Evolutionary conservation across 306 rosid genomes (phyloP).

Genomic region (Abrus pulchellus): DNA sequence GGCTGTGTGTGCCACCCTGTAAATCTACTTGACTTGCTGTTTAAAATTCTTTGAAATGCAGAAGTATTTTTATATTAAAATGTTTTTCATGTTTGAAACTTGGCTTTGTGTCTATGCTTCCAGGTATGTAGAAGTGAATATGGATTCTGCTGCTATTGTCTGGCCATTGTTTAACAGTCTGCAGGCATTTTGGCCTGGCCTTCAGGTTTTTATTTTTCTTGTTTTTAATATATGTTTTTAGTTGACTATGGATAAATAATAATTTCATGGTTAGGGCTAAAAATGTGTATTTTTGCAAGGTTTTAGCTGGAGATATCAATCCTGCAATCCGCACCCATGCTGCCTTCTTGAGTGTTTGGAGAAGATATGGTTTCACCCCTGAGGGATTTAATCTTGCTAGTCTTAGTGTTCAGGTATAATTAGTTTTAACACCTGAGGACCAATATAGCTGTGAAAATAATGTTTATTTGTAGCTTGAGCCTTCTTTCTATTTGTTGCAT

Average conservation of each 20-base stretch:
- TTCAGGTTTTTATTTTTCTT: constrained; percentile 73
- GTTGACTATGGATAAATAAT: constrained; percentile 41
- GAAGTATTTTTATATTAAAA: constrained; percentile 22
- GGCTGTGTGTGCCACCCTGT: constrained; percentile 53
- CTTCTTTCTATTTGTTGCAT: constrained; percentile 36
- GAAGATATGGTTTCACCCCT: constrained; percentile 94
- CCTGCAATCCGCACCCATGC: constrained; percentile 96
- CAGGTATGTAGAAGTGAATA: constrained; percentile 98
- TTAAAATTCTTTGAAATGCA: constrained; percentile 36
- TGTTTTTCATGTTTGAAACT: constrained; percentile 43
- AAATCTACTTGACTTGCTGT: constrained; percentile 43
- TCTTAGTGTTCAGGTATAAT: constrained; percentile 89
- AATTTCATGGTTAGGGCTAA: constrained; percentile 38
- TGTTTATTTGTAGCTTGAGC: constrained; percentile 20
- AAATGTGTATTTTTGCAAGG: constrained; percentile 65
- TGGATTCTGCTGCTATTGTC: constrained; percentile 96
- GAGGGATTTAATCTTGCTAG: constrained; percentile 99
- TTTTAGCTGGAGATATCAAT: constrained; percentile 92
- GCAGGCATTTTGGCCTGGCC: constrained; percentile 99
- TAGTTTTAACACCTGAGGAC: constrained; percentile 39
- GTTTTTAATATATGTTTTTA: constrained; percentile 37
- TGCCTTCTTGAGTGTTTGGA: constrained; percentile 98
- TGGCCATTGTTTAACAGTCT: constrained; percentile 98
- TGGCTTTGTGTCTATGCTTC: constrained; percentile 44
- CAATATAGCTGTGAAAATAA: constrained; percentile 23